phyloP scores from a whole-genome alignment of 306 rosid genomes.

The Dryas alaskensis region DNA sequence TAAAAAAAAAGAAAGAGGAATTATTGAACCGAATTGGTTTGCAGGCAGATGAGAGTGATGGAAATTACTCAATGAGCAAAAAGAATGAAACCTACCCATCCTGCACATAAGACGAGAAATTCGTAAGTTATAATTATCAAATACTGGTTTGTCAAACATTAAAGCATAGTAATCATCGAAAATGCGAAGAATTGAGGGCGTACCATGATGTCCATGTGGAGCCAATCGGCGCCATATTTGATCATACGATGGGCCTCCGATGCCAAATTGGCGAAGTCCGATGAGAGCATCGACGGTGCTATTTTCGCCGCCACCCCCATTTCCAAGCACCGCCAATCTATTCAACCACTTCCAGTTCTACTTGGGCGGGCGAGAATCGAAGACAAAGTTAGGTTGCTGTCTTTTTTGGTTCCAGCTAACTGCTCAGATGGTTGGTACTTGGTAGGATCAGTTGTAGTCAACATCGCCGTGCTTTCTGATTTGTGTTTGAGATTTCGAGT shows the following conservation, averaged over 20 bases:
- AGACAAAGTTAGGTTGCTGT: neutral
- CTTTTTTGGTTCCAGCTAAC: too few relatives aligned
- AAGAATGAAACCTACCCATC: slow-evolving; percentile 73
- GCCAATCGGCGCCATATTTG: slow-evolving; percentile 92
- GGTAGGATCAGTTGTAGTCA: too few relatives aligned
- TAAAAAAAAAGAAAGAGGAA: slow-evolving; percentile 11
- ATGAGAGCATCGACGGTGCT: slow-evolving; percentile 96
- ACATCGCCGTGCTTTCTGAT: too few relatives aligned
- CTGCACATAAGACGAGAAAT: slow-evolving; percentile 46
- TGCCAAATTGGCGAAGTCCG: slow-evolving; percentile 93
- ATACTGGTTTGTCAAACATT: neutral
- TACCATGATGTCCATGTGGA: slow-evolving; percentile 99
- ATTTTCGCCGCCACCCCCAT: slow-evolving; percentile 73
- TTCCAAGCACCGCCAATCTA: neutral
- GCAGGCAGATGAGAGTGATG: slow-evolving; percentile 25
- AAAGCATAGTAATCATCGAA: neutral
- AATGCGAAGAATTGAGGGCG: neutral
- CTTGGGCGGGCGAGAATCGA: neutral
- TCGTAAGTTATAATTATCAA: neutral
- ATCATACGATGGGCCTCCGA: slow-evolving; percentile 84
- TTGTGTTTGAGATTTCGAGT: too few relatives aligned
- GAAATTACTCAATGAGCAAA: slow-evolving; percentile 26
- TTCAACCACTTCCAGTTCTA: neutral
- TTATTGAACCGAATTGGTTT: slow-evolving; percentile 28
- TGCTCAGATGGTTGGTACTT: too few relatives aligned